phyloP scores from a whole-genome alignment of 305 asterid species.

The Caryopteris hybrid region DNA sequence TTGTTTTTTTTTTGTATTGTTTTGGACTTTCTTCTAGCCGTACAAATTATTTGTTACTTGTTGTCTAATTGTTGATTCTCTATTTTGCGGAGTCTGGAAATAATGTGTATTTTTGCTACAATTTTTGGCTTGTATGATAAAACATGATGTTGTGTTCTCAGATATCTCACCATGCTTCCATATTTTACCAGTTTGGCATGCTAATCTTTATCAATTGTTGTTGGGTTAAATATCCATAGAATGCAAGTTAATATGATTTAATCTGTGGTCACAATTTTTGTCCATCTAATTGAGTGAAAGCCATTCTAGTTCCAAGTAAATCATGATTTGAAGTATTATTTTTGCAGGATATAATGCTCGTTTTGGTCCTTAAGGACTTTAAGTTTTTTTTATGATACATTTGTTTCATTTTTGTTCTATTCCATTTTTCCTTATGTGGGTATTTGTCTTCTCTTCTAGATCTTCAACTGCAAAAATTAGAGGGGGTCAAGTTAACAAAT shows the following conservation, averaged over 20 bases:
- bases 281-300: neutral
- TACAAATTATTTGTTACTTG: neutral
- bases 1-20: neutral
- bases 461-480: slow-evolving; percentile 56
- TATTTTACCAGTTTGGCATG: neutral
- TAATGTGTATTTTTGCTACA: neutral
- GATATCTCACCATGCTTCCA: neutral
- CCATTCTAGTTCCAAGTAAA: neutral
- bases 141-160: neutral
- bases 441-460: slow-evolving; percentile 34
- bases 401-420: neutral
- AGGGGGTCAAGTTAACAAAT: slow-evolving; percentile 86
- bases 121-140: neutral
- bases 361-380: slow-evolving; percentile 3
- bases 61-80: neutral
- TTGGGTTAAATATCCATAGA: slow-evolving; percentile 1
- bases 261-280: slow-evolving; percentile 5
- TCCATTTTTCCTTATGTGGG: slow-evolving; percentile 16
- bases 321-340: neutral
- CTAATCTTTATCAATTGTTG: neutral
- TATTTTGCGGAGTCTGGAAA: neutral
- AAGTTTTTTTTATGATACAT: neutral
- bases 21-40: neutral
- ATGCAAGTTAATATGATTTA: slow-evolving; percentile 8
- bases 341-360: slow-evolving; percentile 1